phyloP scores from a whole-genome alignment of 2,329 filamentous ascomycete species.

The Furcasterigmium sp. region DNA sequence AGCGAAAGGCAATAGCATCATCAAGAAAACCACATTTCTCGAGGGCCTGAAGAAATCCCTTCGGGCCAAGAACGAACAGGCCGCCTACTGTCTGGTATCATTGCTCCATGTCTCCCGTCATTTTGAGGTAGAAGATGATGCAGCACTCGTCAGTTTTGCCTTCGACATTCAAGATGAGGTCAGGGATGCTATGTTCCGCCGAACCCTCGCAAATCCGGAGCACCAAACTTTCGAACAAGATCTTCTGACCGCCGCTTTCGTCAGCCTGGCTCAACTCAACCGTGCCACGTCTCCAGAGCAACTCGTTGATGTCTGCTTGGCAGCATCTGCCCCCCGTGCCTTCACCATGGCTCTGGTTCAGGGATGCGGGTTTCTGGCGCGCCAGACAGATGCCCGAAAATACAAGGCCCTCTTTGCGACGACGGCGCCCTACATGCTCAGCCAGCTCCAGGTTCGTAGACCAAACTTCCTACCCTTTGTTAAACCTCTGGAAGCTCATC shows the following conservation, averaged over 20 bases:
- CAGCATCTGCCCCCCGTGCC: conserved; percentile 47
- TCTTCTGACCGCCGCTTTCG: conserved; percentile 61
- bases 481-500: too few species aligned
- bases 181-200: conserved; percentile 58
- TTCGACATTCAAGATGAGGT: conserved; percentile 67
- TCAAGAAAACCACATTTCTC: conserved; percentile 62
- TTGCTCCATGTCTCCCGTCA: conserved; percentile 59
- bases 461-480: too few species aligned
- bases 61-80: conserved; percentile 60
- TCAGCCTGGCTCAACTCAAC: conserved; percentile 58
- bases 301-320: conserved; percentile 52
- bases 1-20: conserved; percentile 54
- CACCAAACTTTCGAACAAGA: conserved; percentile 53
- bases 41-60: conserved; percentile 59
- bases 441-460: conserved; percentile 47
- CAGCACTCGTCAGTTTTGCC: conserved; percentile 60
- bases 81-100: conserved; percentile 60
- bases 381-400: conserved; percentile 38
- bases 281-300: conserved; percentile 53
- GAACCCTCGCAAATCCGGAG: conserved; percentile 40
- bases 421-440: conserved; percentile 51
- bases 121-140: conserved; percentile 58
- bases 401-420: conserved; percentile 52
- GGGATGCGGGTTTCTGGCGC: conserved; percentile 58
- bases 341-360: conserved; percentile 61